These are phyloP conservation scores for Astrothelium subdiscretum DNA, from an alignment of 495 filamentous ascomycete genomes.

Conservation along the genomic window DNA sequence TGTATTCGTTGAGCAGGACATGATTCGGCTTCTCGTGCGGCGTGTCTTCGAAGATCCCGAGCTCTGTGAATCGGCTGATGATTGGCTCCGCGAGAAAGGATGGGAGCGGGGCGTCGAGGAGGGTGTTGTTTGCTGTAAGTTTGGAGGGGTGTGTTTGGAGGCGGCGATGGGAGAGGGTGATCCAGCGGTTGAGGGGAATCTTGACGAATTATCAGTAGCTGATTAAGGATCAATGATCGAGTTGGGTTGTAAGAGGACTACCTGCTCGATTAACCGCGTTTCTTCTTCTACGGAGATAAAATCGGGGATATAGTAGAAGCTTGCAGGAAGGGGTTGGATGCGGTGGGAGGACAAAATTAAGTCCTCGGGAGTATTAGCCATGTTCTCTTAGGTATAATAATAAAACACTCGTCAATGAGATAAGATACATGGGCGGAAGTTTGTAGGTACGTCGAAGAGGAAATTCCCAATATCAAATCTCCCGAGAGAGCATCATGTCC, in stretches of 20 bases:
- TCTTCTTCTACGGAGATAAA: conserved; percentile 79
- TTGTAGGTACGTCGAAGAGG: too few species aligned
- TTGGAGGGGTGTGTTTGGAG: conserved; percentile 84
- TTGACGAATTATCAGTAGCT: conserved; percentile 2
- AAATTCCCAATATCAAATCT: too few species aligned
- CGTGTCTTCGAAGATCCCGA: conserved; percentile 53
- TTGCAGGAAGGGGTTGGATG: conserved; percentile 48
- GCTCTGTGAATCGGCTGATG: conserved; percentile 48
- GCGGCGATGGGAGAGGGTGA: conserved; percentile 68
- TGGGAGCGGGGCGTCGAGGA: conserved; percentile 67
- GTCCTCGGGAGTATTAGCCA: conserved; percentile 1
- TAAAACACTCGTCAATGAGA: too few species aligned
- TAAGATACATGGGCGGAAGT: too few species aligned
- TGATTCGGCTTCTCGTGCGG: conserved; percentile 78
- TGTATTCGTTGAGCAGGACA: conserved; percentile 88
- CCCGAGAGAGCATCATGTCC: too few species aligned
- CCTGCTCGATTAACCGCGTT: conserved; percentile 51
- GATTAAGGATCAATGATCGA: background rate
- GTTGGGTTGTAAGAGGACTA: conserved; percentile 17
- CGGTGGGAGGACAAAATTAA: conserved; percentile 3
- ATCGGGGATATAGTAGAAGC: conserved; percentile 76
- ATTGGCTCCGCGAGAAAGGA: conserved; percentile 64
- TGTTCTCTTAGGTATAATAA: conserved; percentile 1
- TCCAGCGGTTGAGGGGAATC: conserved; percentile 53
- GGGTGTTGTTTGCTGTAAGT: conserved; percentile 56